phyloP scores from a whole-genome alignment of 768 basidiomycete genomes.

The Boletus subparvulus region DNA sequence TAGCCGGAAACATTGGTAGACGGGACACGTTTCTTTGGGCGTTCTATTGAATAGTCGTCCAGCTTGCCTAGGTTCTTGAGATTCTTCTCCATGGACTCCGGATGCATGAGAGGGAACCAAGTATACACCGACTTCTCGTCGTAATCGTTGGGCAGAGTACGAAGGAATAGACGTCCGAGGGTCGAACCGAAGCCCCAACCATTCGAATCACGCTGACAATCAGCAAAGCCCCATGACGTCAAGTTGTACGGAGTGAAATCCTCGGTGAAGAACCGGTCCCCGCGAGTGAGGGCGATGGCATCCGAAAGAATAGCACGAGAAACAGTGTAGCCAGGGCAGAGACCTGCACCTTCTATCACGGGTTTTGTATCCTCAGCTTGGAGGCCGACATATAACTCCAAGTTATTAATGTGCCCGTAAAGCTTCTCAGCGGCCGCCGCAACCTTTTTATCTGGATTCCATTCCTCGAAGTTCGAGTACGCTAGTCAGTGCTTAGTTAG shows the following conservation, averaged over 20 bases:
- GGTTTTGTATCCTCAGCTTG: conserved; percentile 79
- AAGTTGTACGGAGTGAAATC: conserved; percentile 81
- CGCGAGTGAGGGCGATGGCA: conserved; percentile 83
- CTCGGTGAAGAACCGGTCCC: conserved; percentile 79
- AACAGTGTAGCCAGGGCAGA: conserved; percentile 85
- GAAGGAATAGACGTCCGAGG: conserved; percentile 70
- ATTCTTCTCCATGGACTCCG: conserved; percentile 60
- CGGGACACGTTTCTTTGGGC: conserved; percentile 40
- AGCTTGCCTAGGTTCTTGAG: conserved; percentile 54
- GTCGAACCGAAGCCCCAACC: conserved; percentile 72
- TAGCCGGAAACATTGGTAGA: conserved; percentile 45
- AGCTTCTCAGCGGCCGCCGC: conserved; percentile 72
- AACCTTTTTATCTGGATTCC: conserved; percentile 74
- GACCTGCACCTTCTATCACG: conserved; percentile 73
- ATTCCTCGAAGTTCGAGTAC: conserved; percentile 70
- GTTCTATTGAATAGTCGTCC: conserved; percentile 53
- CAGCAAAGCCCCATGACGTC: conserved; percentile 82
- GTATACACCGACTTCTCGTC: conserved; percentile 70
- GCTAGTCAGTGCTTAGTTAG: conserved; percentile 38
- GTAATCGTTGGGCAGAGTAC: conserved; percentile 70
- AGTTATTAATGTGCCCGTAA: conserved; percentile 70
- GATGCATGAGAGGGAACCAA: conserved; percentile 89
- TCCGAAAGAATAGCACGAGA: conserved; percentile 84
- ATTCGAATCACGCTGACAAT: conserved; percentile 71
- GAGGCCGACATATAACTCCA: conserved; percentile 80